Conservation (phyloP, 2,329 filamentous ascomycete genomes). For the Ustilaginoidea virens region DNA sequence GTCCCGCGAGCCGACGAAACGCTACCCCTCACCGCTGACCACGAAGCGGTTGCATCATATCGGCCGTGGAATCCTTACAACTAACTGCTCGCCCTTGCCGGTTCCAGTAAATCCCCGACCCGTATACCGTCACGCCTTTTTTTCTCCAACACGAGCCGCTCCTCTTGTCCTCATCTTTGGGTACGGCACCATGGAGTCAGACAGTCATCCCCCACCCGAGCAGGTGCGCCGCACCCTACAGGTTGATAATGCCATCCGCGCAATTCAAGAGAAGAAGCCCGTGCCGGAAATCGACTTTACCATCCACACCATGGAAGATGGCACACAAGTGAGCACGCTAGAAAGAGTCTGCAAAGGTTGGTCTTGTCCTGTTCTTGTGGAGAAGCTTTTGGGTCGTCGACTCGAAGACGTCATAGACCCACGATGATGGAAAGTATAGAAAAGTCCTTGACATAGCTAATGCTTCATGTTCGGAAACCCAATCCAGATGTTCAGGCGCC, state of each 20-base stretch:
- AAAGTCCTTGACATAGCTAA: too few species aligned
- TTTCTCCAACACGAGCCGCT: conserved; percentile 5
- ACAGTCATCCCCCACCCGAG: conserved; percentile 19
- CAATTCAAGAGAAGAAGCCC: conserved; percentile 88
- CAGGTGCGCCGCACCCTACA: conserved; percentile 39
- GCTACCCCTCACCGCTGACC: too few species aligned
- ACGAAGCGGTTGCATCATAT: too few species aligned
- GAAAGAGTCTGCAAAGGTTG: conserved; percentile 98
- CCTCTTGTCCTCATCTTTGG: background rate
- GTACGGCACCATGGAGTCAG: conserved; percentile 39
- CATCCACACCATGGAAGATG: conserved; percentile 96
- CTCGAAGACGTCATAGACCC: background rate
- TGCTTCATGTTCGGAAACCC: too few species aligned
- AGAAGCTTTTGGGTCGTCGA: too few species aligned
- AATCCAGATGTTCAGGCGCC: conserved; percentile 96
- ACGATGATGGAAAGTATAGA: too few species aligned
- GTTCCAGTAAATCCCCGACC: conserved; percentile 3
- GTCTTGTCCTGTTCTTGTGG: conserved; percentile 7
- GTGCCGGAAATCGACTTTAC: conserved; percentile 97
- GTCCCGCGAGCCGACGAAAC: too few species aligned
- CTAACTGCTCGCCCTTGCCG: too few species aligned
- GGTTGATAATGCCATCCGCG: conserved; percentile 81
- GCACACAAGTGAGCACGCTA: conserved; percentile 81
- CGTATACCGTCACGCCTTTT: too few species aligned
- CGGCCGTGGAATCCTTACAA: too few species aligned